These are phyloP conservation scores for Penicillium sp. DNA, from an alignment of 2,329 filamentous ascomycete species.

Conservation along the genomic window DNA sequence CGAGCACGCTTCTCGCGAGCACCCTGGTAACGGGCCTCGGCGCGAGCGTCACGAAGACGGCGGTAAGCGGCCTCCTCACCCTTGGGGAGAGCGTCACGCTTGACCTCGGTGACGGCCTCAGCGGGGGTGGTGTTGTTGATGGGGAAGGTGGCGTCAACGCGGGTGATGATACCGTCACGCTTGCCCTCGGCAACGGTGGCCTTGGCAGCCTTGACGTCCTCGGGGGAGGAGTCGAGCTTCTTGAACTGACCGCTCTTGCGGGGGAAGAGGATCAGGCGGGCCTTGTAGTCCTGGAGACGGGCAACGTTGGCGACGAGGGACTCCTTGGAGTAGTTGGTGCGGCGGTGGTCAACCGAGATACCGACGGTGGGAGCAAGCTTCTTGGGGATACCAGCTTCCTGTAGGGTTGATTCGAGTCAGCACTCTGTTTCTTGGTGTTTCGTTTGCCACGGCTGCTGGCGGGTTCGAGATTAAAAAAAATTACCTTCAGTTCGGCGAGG, in stretches of 20 bases:
- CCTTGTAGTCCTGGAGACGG: slow-evolving; percentile 97
- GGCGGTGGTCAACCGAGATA: slow-evolving; percentile 94
- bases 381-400: slow-evolving; percentile 95
- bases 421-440: background rate
- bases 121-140: slow-evolving; percentile 63
- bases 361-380: slow-evolving; percentile 94
- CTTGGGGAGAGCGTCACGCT: slow-evolving; percentile 77
- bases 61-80: slow-evolving; percentile 83
- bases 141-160: slow-evolving; percentile 65
- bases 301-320: slow-evolving; percentile 91
- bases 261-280: slow-evolving; percentile 95
- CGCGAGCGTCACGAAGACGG: slow-evolving; percentile 80
- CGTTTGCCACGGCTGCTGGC: no score
- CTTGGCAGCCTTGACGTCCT: slow-evolving; percentile 73
- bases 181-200: slow-evolving; percentile 53
- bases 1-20: slow-evolving; percentile 89
- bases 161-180: slow-evolving; percentile 55
- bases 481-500: slow-evolving; percentile 95
- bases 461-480: slow-evolving; percentile 10
- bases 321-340: slow-evolving; percentile 96
- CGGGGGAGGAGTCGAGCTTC: slow-evolving; percentile 84
- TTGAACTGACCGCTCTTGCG: slow-evolving; percentile 92
- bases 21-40: slow-evolving; percentile 78
- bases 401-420: slow-evolving; percentile 22
- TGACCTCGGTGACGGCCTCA: slow-evolving; percentile 70